phyloP scores from a whole-genome alignment of 2,329 filamentous ascomycete species.

The Penicillium nordicum region DNA sequence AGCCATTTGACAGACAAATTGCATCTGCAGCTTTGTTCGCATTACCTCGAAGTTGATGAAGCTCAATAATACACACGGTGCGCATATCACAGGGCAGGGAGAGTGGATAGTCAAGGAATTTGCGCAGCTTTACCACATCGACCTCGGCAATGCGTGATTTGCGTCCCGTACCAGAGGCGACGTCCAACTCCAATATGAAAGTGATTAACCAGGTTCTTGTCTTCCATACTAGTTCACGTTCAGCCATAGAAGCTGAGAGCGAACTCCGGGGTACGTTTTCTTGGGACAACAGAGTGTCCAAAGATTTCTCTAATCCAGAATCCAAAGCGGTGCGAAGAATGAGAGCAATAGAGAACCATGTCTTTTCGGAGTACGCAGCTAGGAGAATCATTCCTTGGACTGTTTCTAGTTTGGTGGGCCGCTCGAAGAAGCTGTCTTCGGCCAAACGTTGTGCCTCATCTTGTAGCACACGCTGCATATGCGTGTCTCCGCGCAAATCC shows the following conservation, averaged over 20 bases:
- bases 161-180: constrained; percentile 35
- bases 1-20: background rate
- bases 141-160: constrained; percentile 36
- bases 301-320: constrained; percentile 34
- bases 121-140: constrained; percentile 32
- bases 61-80: constrained; percentile 34
- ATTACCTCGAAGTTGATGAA: constrained; percentile 36
- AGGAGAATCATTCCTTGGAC: constrained; percentile 38
- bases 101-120: constrained; percentile 35
- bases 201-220: constrained; percentile 37
- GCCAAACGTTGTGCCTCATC: constrained; percentile 36
- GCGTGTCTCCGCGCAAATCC: constrained; percentile 31
- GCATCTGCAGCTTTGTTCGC: background rate
- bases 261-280: constrained; percentile 33
- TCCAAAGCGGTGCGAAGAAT: constrained; percentile 36
- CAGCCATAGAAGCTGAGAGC: constrained; percentile 33
- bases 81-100: constrained; percentile 36
- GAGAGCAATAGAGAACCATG: constrained; percentile 37
- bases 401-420: constrained; percentile 36
- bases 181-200: constrained; percentile 35
- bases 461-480: constrained; percentile 35
- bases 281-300: constrained; percentile 33
- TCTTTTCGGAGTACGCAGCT: constrained; percentile 37
- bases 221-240: constrained; percentile 36
- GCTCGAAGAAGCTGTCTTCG: constrained; percentile 37